Evolutionary conservation across 257 asterid species (phyloP).

Genomic region (Anisodus acutangulus): DNA sequence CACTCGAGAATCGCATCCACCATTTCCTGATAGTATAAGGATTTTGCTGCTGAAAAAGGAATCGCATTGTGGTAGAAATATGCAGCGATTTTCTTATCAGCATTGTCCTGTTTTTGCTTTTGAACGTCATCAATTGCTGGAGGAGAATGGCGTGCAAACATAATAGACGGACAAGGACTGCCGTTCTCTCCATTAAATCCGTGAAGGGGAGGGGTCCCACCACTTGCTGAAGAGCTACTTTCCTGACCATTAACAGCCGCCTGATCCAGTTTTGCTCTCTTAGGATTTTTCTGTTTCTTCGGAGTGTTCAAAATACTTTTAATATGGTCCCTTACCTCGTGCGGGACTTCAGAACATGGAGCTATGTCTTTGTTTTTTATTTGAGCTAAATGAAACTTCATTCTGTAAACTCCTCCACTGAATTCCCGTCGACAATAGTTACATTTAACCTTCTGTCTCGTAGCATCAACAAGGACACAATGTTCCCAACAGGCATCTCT

Average conservation of each 20-base stretch:
- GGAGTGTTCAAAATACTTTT: slow-evolving; percentile 41
- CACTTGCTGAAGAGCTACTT: slow-evolving; percentile 54
- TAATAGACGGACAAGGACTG: slow-evolving; percentile 42
- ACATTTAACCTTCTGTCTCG: slow-evolving; percentile 54
- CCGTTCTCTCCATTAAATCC: slow-evolving; percentile 45
- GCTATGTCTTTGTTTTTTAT: slow-evolving; percentile 53
- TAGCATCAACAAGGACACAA: slow-evolving; percentile 55
- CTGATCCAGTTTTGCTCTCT: slow-evolving; percentile 46
- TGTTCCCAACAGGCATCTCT: slow-evolving; percentile 60
- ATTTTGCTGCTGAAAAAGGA: slow-evolving; percentile 49
- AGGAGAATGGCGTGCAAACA: slow-evolving; percentile 38
- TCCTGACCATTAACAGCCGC: slow-evolving; percentile 41
- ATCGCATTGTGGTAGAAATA: slow-evolving; percentile 52
- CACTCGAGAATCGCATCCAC: slow-evolving; percentile 49
- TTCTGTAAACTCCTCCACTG: slow-evolving; percentile 59
- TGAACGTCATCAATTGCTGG: slow-evolving; percentile 35
- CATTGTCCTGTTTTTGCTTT: slow-evolving; percentile 44
- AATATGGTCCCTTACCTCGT: slow-evolving; percentile 43
- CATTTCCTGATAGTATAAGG: slow-evolving; percentile 47
- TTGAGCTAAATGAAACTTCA: slow-evolving; percentile 59
- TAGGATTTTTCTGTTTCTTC: slow-evolving; percentile 46
- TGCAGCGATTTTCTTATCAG: slow-evolving; percentile 50
- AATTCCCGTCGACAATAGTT: slow-evolving; percentile 55
- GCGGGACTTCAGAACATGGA: slow-evolving; percentile 50
- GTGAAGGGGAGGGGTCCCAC: slow-evolving; percentile 40